Evolutionary conservation across 345 rosid genomes (phyloP).

Genomic region (Brassica cretica): DNA sequence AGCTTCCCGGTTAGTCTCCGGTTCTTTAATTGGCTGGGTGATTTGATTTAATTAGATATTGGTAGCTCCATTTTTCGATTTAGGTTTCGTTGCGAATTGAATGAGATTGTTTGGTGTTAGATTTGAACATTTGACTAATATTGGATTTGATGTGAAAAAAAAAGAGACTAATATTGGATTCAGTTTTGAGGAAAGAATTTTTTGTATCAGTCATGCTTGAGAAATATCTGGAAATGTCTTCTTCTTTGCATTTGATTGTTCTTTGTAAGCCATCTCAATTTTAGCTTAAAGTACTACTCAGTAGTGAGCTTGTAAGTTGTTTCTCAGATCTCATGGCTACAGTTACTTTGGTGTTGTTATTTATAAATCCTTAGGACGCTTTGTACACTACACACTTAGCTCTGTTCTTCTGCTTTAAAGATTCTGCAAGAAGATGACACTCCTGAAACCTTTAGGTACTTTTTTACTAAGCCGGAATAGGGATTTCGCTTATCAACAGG

Average conservation of each 20-base stretch:
- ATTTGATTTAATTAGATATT: slow-evolving; percentile 5
- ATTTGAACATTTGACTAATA: background rate
- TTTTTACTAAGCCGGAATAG: background rate
- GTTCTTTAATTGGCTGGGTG: background rate
- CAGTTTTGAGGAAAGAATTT: background rate
- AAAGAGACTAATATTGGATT: background rate
- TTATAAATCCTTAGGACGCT: background rate
- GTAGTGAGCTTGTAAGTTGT: background rate
- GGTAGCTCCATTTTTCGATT: no score
- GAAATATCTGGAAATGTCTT: background rate
- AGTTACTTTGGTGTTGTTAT: background rate
- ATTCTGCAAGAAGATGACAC: slow-evolving; percentile 21
- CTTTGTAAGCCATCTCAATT: background rate
- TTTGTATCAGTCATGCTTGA: background rate
- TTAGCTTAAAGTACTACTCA: background rate
- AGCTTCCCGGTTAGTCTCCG: slow-evolving; percentile 37
- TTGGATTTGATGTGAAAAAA: background rate
- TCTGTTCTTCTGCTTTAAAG: slow-evolving; percentile 14
- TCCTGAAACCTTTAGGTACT: slow-evolving; percentile 4
- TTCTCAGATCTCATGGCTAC: background rate
- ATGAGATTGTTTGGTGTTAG: background rate
- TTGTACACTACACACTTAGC: background rate
- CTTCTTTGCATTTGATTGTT: background rate
- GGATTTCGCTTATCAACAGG: background rate
- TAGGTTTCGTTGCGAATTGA: background rate